Evolutionary conservation across 768 basidiomycete species (phyloP), one percentile per base, ranked within the genome.

Genomic region (Amanita pseudoporphyria): DNA sequence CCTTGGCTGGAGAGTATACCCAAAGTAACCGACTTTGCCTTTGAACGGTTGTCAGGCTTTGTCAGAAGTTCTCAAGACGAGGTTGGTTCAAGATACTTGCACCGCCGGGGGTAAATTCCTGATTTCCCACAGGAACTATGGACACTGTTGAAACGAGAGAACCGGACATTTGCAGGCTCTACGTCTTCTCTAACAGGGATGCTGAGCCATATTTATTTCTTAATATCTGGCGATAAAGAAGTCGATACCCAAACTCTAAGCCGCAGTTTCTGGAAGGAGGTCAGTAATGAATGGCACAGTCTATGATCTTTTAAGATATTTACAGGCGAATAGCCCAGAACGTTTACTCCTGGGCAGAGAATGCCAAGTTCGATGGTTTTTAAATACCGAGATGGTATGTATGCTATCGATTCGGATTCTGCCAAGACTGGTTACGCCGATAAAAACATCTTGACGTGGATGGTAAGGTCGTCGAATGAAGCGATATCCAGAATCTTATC

Each of bases 171-270:
- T 61, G 78, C 78, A 2, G 95, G 94, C 3, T 94, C 90, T 3
- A 98, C 94, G 0, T 95, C 92, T 6, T 92, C 90, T 1, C 64
- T 96, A 45, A 84, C 90, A 0, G 82, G 86, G 31, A 79, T 93
- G 58, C 71, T 96, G 37, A 73, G 79, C 38, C 92, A 97, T 42
- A 79, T 95, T 14, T 98, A 96, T 61, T 90, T 91, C 60, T 72
- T 92, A 14, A 70, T 96, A 4, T 92, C 89, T 19, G 77, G 77
- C 16, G 76, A 83, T 54, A 84, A 79, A 57, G 64, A 67, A 0
- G 74, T 91, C 21, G 79, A 93, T 59, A 74, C 75, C 2, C 67
- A 70, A 5, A 68, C 66, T 19, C 63, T 96, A 38, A 87, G 84
- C 57, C 62, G 64, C 12, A 69, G 67, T 1, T 96, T 90, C 59